A percentile compares a stretch with the other conserved stretches of the same genome.
These are phyloP conservation scores for Coprinopsis sp. DNA, from an alignment of 768 basidiomycete genomes.

Conservation along the genomic window DNA sequence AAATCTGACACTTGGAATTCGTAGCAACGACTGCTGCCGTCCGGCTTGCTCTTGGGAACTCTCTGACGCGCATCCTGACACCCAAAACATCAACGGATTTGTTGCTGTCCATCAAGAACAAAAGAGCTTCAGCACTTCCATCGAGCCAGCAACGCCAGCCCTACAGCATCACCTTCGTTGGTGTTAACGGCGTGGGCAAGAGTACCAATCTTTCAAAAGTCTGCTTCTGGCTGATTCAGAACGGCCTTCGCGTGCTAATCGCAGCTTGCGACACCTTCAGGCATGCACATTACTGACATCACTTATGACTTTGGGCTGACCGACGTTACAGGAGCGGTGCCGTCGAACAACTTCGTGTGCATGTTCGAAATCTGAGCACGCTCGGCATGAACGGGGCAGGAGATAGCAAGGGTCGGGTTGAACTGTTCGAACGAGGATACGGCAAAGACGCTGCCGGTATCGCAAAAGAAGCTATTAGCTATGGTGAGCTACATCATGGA, in stretches of 20 bases:
- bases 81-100: slow-evolving; percentile 98
- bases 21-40: slow-evolving; percentile 83
- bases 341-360: slow-evolving; percentile 95
- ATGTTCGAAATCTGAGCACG: slow-evolving; percentile 91
- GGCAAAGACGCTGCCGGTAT: slow-evolving; percentile 99
- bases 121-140: slow-evolving; percentile 67
- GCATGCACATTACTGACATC: slow-evolving; percentile 30
- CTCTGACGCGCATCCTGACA: slow-evolving; percentile 90
- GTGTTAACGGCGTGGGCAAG: slow-evolving; percentile 98
- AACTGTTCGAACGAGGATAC: slow-evolving; percentile 94
- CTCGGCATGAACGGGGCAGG: slow-evolving; percentile 65
- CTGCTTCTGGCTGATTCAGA: slow-evolving; percentile 98
- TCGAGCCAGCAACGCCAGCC: slow-evolving; percentile 78
- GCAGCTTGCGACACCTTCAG: slow-evolving; percentile 99
- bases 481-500: slow-evolving; percentile 46
- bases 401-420: slow-evolving; percentile 73
- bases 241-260: slow-evolving; percentile 87
- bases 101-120: slow-evolving; percentile 86
- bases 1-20: slow-evolving; percentile 11
- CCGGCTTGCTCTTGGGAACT: slow-evolving; percentile 73
- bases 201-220: slow-evolving; percentile 98
- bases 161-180: slow-evolving; percentile 93
- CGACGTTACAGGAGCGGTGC: slow-evolving; percentile 73
- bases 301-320: not conserved
- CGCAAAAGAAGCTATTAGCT: slow-evolving; percentile 88